Percentiles rank a stretch among this genome's conserved stretches.
phyloP scores from a whole-genome alignment of 352 stramenopile genomes.

The Pythium monospermum region DNA sequence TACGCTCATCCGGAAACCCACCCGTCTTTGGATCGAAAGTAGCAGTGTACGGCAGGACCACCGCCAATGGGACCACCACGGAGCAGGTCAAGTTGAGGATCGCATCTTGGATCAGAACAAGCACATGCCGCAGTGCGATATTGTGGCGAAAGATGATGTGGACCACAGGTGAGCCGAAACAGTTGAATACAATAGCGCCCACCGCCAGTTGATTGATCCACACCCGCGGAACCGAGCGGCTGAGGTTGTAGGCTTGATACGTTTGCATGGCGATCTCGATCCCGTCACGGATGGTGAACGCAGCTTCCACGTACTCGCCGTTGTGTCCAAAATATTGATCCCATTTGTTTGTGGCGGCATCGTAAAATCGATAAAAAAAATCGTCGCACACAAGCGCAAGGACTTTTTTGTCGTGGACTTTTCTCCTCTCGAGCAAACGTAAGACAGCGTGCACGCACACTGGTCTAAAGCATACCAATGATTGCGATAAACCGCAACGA shows the following conservation, averaged over 20 bases:
- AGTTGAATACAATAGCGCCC: slow-evolving; percentile 8
- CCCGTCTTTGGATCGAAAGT: background rate
- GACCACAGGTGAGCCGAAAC: background rate
- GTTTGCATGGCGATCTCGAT: slow-evolving; percentile 14
- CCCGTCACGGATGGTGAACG: slow-evolving; percentile 4
- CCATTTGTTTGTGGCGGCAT: too few species aligned
- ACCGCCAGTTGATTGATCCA: slow-evolving; percentile 16
- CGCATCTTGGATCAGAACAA: slow-evolving; percentile 3
- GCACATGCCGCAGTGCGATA: background rate
- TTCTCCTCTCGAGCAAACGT: too few species aligned
- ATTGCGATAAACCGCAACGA: too few species aligned
- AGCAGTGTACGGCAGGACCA: slow-evolving; percentile 11
- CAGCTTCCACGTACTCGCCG: slow-evolving; percentile 4
- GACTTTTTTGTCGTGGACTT: too few species aligned
- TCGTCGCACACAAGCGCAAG: too few species aligned
- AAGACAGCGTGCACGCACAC: too few species aligned
- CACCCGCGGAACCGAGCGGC: background rate
- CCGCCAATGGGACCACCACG: slow-evolving; percentile 10
- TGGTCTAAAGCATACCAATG: too few species aligned
- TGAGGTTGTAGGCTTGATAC: slow-evolving; percentile 1
- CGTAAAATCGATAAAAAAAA: too few species aligned
- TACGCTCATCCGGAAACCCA: background rate
- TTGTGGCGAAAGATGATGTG: background rate
- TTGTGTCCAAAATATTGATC: too few species aligned
- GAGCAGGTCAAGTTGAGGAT: slow-evolving; percentile 9